Base-by-base conservation (phyloP, 2,329 filamentous ascomycete species). In the Coniosporium uncinatum region DNA sequence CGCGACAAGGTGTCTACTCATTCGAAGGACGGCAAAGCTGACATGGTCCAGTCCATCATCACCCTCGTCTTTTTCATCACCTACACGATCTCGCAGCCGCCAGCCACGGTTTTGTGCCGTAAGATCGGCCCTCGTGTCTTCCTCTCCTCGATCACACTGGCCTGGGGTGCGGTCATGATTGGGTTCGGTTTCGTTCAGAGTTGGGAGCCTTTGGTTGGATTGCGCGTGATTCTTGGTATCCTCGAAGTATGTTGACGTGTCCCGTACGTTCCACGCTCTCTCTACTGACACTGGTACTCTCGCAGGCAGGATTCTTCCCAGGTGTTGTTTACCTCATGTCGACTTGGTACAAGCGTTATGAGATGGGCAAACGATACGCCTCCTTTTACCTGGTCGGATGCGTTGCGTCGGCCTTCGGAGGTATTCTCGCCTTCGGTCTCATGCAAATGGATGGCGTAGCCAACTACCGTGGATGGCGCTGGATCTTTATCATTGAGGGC, bases 341-440 rank as follows among this genome's bases (percentile, higher is more conserved):
- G 14, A 67, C 62, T 4, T 69, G 65, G 65, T 68, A 70, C 42
- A 58, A 62, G 6, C 57, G 66, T 70, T 83, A 78, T 50, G 82
- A 88, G 59, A 71, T 87, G 16, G 81, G 83, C 39, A 83, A 82
- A 57, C 70, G 83, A 38, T 85, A 84, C 53, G 79, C 80, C 0
- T 58, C 75, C 19, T 88, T 88, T 52, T 87, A 85, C 55, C 70
- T 87, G 14, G 68, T 86, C 4, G 82, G 83, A 29, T 81, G 75
- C 46, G 67, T 83, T 5, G 79, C 83, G 1, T 74, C 78, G 1
- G 83, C 78, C 2, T 82, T 83, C 49, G 69, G 79, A 0, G 81
- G 83, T 42, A 81, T 88, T 36, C 67, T 88, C 2, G 81, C 84
- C 13, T 88, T 79, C 41, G 84, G 83, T 4, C 60, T 83, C 45